Base-by-base conservation (phyloP, 2,329 filamentous ascomycete genomes). In the Colletotrichum agaves region DNA sequence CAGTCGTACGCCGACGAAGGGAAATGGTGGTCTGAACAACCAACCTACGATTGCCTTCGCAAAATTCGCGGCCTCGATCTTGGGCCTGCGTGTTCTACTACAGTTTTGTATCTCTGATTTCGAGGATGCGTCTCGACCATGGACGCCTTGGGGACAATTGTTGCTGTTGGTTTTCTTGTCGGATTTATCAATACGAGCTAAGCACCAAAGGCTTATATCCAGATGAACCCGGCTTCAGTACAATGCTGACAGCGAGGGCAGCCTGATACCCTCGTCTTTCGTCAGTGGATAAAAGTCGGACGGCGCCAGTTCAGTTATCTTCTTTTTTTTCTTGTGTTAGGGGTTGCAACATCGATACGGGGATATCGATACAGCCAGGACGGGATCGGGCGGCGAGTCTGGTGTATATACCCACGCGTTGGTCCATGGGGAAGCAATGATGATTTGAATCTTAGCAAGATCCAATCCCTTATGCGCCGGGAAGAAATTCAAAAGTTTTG, bases 331-430 rank as follows among this genome's bases (percentile, higher is more conserved):
- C n/a, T 23, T 17, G 19, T 47, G 23, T 59, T 63, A 27, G 61
- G 61, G 52, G 33, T n/a, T 12, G 39, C 35, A 64, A 53, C 23
- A 43, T 67, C 46, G 46, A 55, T 39, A 49, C 23, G 37, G 46
- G 57, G 35, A 21, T 49, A 61, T 39, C 39, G 46, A 59, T 37
- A 12, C 35, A 52, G 57, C 17, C 17, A 50, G 27, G 67, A 33
- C 21, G 27, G 63, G 57, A 41, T 15, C 13, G 35, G 23, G 17
- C 37, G 63, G 49, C 35, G 41, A 59, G 58, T 21, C 53, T 35
- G 53, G 39, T 62, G 58, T 62, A 67, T 69, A 67, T 67, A 69
- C 58, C 63, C 58, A 67, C 59, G 63, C 55, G 39, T 57, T 56
- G 67, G 63, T 55, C 39, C 15, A 57, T 43, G 52, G 44, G 41